Evolutionary conservation across 2,329 filamentous ascomycete species (phyloP).

Genomic region (Xenoacremonium recifei): DNA sequence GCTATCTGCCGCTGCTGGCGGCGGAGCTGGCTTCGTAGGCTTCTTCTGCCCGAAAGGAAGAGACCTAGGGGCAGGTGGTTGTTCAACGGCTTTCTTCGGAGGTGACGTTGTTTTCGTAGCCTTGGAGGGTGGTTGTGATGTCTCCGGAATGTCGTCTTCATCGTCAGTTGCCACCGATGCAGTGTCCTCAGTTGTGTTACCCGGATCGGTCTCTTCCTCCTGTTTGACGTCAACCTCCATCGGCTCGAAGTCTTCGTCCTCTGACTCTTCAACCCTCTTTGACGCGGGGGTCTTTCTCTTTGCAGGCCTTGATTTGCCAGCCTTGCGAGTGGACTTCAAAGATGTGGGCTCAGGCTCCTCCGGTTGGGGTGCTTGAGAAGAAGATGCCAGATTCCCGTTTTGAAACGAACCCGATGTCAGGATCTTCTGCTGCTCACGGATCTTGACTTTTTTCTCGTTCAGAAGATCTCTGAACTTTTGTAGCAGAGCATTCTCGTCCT

Average conservation of each 20-base stretch:
- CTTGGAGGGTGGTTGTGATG: constrained; percentile 3
- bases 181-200: constrained; percentile 39
- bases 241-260: constrained; percentile 44
- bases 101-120: constrained; percentile 5
- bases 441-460: constrained; percentile 80
- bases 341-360: constrained; percentile 8
- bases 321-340: constrained; percentile 26
- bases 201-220: constrained; percentile 40
- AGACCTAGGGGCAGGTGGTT: constrained; percentile 37
- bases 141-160: constrained; percentile 34
- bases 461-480: constrained; percentile 69
- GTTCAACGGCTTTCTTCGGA: constrained; percentile 18
- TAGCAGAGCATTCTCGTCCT: constrained; percentile 64
- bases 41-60: constrained; percentile 46
- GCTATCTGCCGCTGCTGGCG: constrained; percentile 30
- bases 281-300: constrained; percentile 51
- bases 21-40: constrained; percentile 23
- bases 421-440: constrained; percentile 68
- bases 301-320: constrained; percentile 37
- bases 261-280: constrained; percentile 38
- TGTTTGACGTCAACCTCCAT: constrained; percentile 49
- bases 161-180: constrained; percentile 43
- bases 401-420: constrained; percentile 48
- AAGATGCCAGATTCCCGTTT: constrained; percentile 25
- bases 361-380: constrained; percentile 25